Base-by-base conservation (phyloP, 345 rosid species). In the Euphorbia peplus region DNA sequence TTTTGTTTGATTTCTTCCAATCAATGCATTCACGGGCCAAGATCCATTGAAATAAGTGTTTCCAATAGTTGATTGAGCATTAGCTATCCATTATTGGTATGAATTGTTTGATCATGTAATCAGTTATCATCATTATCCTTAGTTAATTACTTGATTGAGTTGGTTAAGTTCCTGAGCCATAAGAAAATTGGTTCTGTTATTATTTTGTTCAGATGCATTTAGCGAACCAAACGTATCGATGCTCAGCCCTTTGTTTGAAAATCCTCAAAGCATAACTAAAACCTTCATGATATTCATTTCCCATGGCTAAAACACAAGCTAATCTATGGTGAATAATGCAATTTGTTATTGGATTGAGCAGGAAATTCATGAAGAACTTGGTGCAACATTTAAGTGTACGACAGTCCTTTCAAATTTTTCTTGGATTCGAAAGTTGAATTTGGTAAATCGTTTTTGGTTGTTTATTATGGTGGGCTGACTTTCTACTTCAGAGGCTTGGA, bases 401-500 rank as follows among this genome's bases (percentile, higher is more conserved):
- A 42, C 37, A 35, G 9, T 37, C 28, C 6, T 15, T 59, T 47
- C 29, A 30, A 15, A 51, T 26, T n/a, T n/a, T 61, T 51, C 21
- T 10, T n/a, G 13, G 24, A 44, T 69, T 6, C 6, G 39, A 26
- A 35, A 42, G 21, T 56, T 22, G 4, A 48, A 21, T 42, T 56
- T 67, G 54, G 41, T 10, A 39, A 37, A 14, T 35, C 8, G 21
- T 19, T 51, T 52, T 22, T 59, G 13, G 51, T 5, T 32, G 71
- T 19, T 57, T 28, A 7, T 62, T 51, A 19, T 60, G 29, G 44
- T 35, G 51, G 56, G 66, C 3, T 58, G 16, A 15, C 3, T 48
- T 75, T 58, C 9, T 26, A 52, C 22, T 46, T 72, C 65, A 84
- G 90, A 71, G 81, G 73, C 77, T 76, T 37, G 83, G 83, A 41